Conservation (phyloP, 495 filamentous ascomycete genomes). For the Penicillium subrubescens region DNA sequence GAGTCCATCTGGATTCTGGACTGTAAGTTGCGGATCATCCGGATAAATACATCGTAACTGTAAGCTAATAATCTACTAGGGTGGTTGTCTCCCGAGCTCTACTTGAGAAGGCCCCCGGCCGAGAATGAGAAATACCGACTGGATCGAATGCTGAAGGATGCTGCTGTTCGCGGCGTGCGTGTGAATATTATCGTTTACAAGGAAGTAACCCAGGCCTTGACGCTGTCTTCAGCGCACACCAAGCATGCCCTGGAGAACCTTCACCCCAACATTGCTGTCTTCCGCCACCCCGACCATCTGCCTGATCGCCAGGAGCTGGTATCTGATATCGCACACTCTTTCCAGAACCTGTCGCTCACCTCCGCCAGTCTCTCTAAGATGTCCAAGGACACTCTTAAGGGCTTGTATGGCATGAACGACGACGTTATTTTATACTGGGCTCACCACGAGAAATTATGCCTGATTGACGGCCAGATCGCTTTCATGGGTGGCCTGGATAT, state of each 20-base stretch:
- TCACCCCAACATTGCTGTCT: constrained; percentile 87
- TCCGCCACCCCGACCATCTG: constrained; percentile 88
- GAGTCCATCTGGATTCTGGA: constrained; percentile 93
- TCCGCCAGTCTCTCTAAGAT: constrained; percentile 57
- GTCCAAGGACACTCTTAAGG: constrained; percentile 67
- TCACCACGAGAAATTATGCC: constrained; percentile 90
- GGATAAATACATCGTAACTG: too few species aligned
- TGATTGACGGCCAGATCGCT: constrained; percentile 76
- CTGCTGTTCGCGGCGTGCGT: constrained; percentile 83
- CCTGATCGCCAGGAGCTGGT: constrained; percentile 65
- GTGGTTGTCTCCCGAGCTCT: constrained; percentile 91
- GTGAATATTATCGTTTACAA: constrained; percentile 96
- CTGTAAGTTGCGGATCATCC: constrained; percentile 12
- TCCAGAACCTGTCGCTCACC: constrained; percentile 55
- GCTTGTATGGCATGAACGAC: constrained; percentile 78
- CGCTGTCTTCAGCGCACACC: constrained; percentile 81
- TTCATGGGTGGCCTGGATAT: constrained; percentile 82
- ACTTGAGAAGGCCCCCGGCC: constrained; percentile 82
- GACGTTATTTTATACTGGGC: constrained; percentile 91
- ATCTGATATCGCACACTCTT: constrained; percentile 49
- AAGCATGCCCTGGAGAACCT: constrained; percentile 78
- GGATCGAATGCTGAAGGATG: constrained; percentile 84
- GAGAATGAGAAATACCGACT: constrained; percentile 83
- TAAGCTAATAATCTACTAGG: constrained; percentile 33
- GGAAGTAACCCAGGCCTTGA: constrained; percentile 82